phyloP scores from a whole-genome alignment of 495 filamentous ascomycete genomes.

The Penicillium cataractarum region DNA sequence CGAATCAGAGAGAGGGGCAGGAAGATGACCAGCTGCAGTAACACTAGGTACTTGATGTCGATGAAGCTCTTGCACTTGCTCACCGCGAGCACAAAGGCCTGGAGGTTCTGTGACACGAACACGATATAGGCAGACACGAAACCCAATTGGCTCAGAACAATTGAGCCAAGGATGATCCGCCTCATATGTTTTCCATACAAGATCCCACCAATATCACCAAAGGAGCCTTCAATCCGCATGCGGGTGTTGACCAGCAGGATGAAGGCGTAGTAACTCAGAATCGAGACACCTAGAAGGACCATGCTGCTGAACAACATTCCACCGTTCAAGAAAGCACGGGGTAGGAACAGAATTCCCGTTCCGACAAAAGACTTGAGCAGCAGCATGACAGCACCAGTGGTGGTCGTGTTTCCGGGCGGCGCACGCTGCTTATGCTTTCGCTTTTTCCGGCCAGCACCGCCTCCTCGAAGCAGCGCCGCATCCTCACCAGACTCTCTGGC shows the following conservation, averaged over 20 bases:
- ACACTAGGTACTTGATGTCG: slow-evolving; percentile 83
- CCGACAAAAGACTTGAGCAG: slow-evolving; percentile 97
- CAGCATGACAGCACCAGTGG: slow-evolving; percentile 75
- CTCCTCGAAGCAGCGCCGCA: slow-evolving; percentile 76
- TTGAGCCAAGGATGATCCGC: slow-evolving; percentile 80
- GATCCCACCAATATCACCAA: slow-evolving; percentile 92
- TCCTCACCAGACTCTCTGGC: slow-evolving; percentile 77
- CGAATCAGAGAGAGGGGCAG: slow-evolving; percentile 89
- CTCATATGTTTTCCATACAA: slow-evolving; percentile 93
- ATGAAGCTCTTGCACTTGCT: slow-evolving; percentile 79
- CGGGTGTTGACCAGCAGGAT: slow-evolving; percentile 87
- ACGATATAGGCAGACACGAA: slow-evolving; percentile 99
- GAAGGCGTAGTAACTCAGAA: slow-evolving; percentile 93
- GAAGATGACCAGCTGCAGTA: slow-evolving; percentile 93
- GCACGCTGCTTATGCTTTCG: slow-evolving; percentile 72
- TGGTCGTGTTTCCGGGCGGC: slow-evolving; percentile 69
- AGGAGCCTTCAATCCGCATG: slow-evolving; percentile 81
- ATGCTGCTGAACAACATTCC: slow-evolving; percentile 96
- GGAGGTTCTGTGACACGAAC: slow-evolving; percentile 93
- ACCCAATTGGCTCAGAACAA: slow-evolving; percentile 91
- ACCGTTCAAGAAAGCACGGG: slow-evolving; percentile 89
- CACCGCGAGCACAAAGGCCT: slow-evolving; percentile 87
- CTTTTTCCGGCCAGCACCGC: slow-evolving; percentile 60
- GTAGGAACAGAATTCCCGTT: slow-evolving; percentile 95
- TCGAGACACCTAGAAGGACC: slow-evolving; percentile 80